These are phyloP conservation scores for Haplosporangium sp. DNA, from an alignment of 371 early-diverging fungal genomes.

Conservation along the genomic window DNA sequence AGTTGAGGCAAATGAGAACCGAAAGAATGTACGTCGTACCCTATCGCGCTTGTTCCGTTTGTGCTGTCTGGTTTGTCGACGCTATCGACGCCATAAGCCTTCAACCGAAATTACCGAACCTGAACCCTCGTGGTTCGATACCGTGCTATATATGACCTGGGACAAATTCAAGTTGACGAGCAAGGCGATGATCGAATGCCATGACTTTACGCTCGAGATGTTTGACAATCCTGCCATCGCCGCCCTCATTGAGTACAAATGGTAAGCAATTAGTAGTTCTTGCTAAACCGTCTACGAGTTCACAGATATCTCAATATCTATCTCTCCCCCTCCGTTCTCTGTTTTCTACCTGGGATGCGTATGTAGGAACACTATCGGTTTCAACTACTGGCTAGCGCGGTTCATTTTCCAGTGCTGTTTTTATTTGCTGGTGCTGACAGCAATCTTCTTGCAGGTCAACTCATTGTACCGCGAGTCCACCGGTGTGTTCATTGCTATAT, in stretches of 20 bases:
- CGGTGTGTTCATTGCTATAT: conserved; percentile 7
- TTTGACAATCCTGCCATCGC: conserved; percentile 38
- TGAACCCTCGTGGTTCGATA: conserved; percentile 4
- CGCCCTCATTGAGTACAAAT: conserved; percentile 29
- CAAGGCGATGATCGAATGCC: neutral
- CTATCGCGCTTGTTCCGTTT: too few species aligned
- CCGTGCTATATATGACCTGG: conserved; percentile 4
- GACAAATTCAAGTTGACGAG: conserved; percentile 1
- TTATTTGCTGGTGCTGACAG: conserved; percentile 17
- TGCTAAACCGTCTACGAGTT: neutral
- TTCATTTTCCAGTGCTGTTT: conserved; percentile 19
- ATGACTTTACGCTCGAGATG: neutral
- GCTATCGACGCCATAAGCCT: too few species aligned
- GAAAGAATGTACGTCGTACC: neutral
- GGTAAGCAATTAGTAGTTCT: conserved; percentile 9
- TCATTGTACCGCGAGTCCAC: neutral
- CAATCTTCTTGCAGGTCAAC: conserved; percentile 19
- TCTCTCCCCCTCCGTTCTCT: too few species aligned
- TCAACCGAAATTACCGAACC: neutral
- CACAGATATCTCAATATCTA: neutral
- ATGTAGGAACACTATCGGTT: conserved; percentile 32
- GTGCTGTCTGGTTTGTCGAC: too few species aligned
- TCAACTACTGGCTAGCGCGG: conserved; percentile 22
- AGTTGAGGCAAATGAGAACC: neutral
- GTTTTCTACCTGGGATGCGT: neutral